Evolutionary conservation across 768 basidiomycete genomes (phyloP), one percentile per base, ranked within the genome.

Genomic region (Nidula microcarpa): DNA sequence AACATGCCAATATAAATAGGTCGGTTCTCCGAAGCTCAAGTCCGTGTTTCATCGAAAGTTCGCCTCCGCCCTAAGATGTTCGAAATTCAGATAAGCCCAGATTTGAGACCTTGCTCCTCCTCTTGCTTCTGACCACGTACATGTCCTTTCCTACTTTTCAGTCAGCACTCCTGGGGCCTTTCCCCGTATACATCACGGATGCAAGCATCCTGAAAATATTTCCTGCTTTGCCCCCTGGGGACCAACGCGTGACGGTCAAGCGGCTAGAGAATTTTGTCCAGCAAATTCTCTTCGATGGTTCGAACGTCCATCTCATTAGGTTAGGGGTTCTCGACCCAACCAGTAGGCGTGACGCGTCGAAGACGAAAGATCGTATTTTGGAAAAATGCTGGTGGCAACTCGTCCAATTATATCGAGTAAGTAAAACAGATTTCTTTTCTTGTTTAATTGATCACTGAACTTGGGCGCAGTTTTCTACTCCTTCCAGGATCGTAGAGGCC

Each of bases 401-500:
- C 4, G 11, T 53, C 6, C 39, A 41, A 18, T 53, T 43, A 32
- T 47, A 39, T 36, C 57, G 52, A 33, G 57, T 58, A 41, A 13
- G 39, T 16, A 16, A 13, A 3, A 13, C 17, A 54, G 34, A n/a
- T 32, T 9, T 10, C 8, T 10, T 18, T 7, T 14, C 8, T 7
- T 11, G 46, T 7, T 5, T 30, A 33, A 33, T 5, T 16, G 36
- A 36, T 35, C 33, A 18, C 18, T 13, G 17, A 17, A n/a, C n/a
- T 13, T 14, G 23, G 23, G 4, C 18, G 43, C 36, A 59, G 57
- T 46, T 47, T 32, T 53, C 55, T 5, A 56, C 35, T 8, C 55
- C 55, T 14, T 43, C 55, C 6, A 37, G 55, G 6, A 57, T 60
- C 16, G 17, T 43, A 9, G 56, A 57, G 35, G 58, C 58, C 9